Evolutionary conservation across 176 grass and related monocot species (phyloP), one percentile per base, ranked within the genome.

Genomic region (Tillandsia leiboldiana): DNA sequence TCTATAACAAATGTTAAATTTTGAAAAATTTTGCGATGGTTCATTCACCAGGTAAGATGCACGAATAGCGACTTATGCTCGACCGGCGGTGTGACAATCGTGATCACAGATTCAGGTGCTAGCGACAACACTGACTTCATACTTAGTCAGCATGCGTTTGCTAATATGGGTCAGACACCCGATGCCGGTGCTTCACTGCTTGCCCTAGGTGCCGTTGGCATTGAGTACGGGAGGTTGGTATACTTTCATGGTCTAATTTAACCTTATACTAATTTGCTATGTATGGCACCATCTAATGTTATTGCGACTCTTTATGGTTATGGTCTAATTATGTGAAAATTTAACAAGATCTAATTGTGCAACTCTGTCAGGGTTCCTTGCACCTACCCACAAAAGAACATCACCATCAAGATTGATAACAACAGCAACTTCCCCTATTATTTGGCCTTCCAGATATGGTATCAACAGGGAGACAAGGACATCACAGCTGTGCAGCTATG

Each of bases 381-480:
- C 72, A 83, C 67, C 79, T 83, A 90, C 72, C 82, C 71, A 72
- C 74, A 69, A 29, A 85, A 85, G 82, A 96, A 96, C 58, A 87
- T 87, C 12, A 11, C 67, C 22, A 81, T 83, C 84, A 87, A 87
- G 79, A 81, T 91, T 57, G 81, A 79, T 49, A 22, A 76, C 49
- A 83, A 70, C 74, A 90, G 77, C 82, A 72, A 78, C 72, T 85
- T 73, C 67, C 84, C 84, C 20, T 64, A 81, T 70, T 77, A 96
- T 18, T 58, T 90, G 63, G 84, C 88, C 73, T 85, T 96, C 62
- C 69, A 90, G 67, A 85, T 90, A 49, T 96, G 82, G 87, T 90
- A 83, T 52, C 81, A 85, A 24, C 71, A 83, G 71, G 79, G 82
- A 53, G 78, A 81, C 71, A 77, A 87, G 81, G 87, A 87, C 53